These are phyloP conservation scores for Tardiomyces blankii DNA, from an alignment of 1,139 yeast species.

Conservation along the genomic window DNA sequence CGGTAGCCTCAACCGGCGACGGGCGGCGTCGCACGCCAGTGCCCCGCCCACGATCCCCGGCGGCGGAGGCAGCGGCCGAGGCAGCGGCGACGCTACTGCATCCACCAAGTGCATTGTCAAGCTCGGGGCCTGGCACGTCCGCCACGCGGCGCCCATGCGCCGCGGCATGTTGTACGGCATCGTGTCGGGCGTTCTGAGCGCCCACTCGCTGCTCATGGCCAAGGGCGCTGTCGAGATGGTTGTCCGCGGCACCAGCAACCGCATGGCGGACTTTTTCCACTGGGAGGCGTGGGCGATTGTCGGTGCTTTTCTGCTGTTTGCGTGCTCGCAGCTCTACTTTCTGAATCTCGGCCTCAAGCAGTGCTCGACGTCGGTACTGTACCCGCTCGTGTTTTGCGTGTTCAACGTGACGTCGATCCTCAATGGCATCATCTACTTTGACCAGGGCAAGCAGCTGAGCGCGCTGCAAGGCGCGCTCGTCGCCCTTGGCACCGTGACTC, in stretches of 20 bases:
- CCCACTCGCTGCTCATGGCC: slow-evolving; percentile 77
- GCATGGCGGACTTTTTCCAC: slow-evolving; percentile 21
- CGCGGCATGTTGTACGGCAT: slow-evolving; percentile 57
- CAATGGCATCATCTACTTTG: slow-evolving; percentile 59
- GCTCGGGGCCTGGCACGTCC: background rate
- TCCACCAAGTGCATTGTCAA: background rate
- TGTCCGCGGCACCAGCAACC: slow-evolving; percentile 7
- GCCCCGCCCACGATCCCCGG: background rate
- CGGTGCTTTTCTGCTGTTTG: slow-evolving; percentile 48
- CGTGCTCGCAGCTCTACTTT: slow-evolving; percentile 64
- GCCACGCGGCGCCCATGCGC: slow-evolving; percentile 5
- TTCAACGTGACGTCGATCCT: slow-evolving; percentile 65
- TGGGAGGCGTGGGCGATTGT: slow-evolving; percentile 40
- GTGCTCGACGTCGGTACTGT: slow-evolving; percentile 66
- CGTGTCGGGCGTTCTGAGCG: slow-evolving; percentile 69
- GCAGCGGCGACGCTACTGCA: background rate
- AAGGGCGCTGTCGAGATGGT: slow-evolving; percentile 64
- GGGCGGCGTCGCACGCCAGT: background rate
- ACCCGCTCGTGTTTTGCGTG: slow-evolving; percentile 78
- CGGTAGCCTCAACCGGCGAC: background rate
- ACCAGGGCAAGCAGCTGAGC: slow-evolving; percentile 35
- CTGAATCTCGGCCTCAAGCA: slow-evolving; percentile 64
- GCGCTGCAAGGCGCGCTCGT: slow-evolving; percentile 33
- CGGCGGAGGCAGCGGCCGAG: background rate
- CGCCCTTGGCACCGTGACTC: slow-evolving; percentile 38